These are phyloP conservation scores for Taphrina pruni DNA, from an alignment of 1,139 yeast species.

Conservation along the genomic window DNA sequence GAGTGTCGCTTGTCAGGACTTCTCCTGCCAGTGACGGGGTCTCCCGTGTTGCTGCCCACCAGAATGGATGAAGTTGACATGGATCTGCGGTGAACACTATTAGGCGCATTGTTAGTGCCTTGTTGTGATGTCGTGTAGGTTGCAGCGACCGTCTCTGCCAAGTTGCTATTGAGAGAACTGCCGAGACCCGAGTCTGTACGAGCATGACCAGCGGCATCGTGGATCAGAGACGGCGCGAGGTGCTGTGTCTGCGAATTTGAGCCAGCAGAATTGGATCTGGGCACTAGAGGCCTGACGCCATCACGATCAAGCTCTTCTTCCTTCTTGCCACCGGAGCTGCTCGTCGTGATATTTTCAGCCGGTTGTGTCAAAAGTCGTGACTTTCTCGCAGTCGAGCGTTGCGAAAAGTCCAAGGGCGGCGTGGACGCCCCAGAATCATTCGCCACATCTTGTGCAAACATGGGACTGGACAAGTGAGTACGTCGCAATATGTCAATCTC, in stretches of 20 bases:
- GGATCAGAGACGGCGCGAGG: slow-evolving; percentile 6
- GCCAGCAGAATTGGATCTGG: slow-evolving; percentile 4
- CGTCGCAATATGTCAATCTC: slow-evolving; percentile 73
- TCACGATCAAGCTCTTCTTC: slow-evolving; percentile 1
- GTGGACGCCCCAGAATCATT: slow-evolving; percentile 11
- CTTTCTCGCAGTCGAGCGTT: slow-evolving; percentile 21
- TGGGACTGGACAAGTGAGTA: slow-evolving; percentile 6
- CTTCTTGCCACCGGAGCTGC: neutral
- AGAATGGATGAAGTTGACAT: slow-evolving; percentile 33
- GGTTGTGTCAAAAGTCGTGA: slow-evolving; percentile 20
- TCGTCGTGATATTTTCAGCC: neutral
- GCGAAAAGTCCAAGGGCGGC: slow-evolving; percentile 25
- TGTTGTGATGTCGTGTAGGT: neutral
- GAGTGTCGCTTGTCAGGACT: slow-evolving; percentile 37
- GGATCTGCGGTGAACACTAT: slow-evolving; percentile 16
- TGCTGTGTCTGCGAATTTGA: neutral
- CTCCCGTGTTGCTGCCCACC: neutral
- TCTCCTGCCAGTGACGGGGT: slow-evolving; percentile 14
- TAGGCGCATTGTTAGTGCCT: neutral
- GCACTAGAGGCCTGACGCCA: slow-evolving; percentile 3
- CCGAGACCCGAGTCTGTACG: slow-evolving; percentile 12
- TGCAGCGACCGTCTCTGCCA: neutral
- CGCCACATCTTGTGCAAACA: neutral
- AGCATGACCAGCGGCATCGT: neutral
- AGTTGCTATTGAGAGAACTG: slow-evolving; percentile 2